Evolutionary conservation across 345 rosid genomes (phyloP).

Genomic region (Moricandia arvensis): DNA sequence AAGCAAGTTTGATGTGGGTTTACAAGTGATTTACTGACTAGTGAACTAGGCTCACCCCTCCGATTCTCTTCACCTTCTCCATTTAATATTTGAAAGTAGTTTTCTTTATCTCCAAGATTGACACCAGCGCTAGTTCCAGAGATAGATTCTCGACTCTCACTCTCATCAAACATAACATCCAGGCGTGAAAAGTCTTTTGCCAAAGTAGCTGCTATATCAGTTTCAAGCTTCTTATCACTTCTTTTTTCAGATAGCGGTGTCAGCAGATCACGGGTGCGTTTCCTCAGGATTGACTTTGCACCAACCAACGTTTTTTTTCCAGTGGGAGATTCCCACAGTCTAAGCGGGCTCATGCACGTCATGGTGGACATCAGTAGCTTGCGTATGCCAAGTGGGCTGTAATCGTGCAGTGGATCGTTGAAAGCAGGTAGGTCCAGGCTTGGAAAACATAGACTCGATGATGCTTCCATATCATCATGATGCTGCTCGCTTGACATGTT

Average conservation of each 20-base stretch:
- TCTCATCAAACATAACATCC: slow-evolving; percentile 76
- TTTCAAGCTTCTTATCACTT: slow-evolving; percentile 79
- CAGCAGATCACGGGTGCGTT: slow-evolving; percentile 77
- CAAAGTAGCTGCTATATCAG: slow-evolving; percentile 63
- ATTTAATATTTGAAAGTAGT: slow-evolving; percentile 34
- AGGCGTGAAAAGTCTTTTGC: slow-evolving; percentile 76
- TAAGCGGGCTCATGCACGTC: slow-evolving; percentile 85
- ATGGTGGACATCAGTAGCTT: slow-evolving; percentile 87
- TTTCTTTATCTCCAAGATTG: slow-evolving; percentile 56
- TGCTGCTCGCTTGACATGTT: slow-evolving; percentile 41
- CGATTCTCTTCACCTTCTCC: slow-evolving; percentile 35
- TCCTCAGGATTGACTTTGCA: slow-evolving; percentile 82
- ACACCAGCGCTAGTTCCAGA: slow-evolving; percentile 33
- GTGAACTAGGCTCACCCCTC: slow-evolving; percentile 26
- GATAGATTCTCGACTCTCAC: slow-evolving; percentile 36
- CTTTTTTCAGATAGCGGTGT: slow-evolving; percentile 92
- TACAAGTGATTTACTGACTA: slow-evolving; percentile 29
- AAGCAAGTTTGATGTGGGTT: slow-evolving; percentile 34
- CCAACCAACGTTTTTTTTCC: slow-evolving; percentile 80
- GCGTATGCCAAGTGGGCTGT: slow-evolving; percentile 96
- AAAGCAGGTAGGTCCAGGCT: slow-evolving; percentile 87
- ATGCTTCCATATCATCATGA: slow-evolving; percentile 54
- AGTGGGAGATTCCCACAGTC: slow-evolving; percentile 91
- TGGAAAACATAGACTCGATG: slow-evolving; percentile 85
- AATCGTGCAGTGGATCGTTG: slow-evolving; percentile 82